Base-by-base conservation (phyloP, 176 grass and related monocot species). In the Oryza meyeriana region DNA sequence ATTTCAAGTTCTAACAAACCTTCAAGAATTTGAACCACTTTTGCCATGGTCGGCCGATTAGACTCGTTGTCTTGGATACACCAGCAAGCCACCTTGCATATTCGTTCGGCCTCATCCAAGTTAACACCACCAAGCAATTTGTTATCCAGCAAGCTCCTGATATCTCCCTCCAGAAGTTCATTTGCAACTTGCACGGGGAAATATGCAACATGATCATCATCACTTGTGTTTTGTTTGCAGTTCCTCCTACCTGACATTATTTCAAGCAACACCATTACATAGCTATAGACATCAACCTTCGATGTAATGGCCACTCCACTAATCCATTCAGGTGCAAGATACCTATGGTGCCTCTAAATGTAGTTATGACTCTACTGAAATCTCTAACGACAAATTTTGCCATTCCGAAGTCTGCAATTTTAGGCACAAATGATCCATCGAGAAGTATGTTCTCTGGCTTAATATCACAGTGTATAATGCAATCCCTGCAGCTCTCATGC, bases 251-350 rank as follows among this genome's bases (percentile, higher is more conserved):
- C 79, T 0, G 86, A 86, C 75, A 92, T 41, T 6, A 88, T 86
- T 68, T 92, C 90, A 4, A 88, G 62, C 38, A 92, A 28, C 78
- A 89, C 79, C 90, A 92, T 86, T 25, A 86, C 83, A 1, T 85
- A 92, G 67, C 82, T 88, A 22, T 92, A 89, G 2, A 92, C 87
- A 78, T 89, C 83, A 10, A 76, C 75, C 50, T 92, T 92, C 16
- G 71, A 2, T 3, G 87, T 87, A 38, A 92, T 84, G 1, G 87
- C 45, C 12, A 67, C 74, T 11, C 84, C 83, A 2, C 64, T 83
- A 36, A 92, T 87, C 87, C 84, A 92, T 80, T 89, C 90, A 0
- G 90, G 83, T 17, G 67, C 90, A 33, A 89, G 77, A 72, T 92
- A 92, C 2, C 87, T 38, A 69, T 77, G 28, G 79, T 89, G 48